Evolutionary conservation across 1,139 yeast species (phyloP), one percentile per base, ranked within the genome.

Genomic region (Kodamaea arcana): DNA sequence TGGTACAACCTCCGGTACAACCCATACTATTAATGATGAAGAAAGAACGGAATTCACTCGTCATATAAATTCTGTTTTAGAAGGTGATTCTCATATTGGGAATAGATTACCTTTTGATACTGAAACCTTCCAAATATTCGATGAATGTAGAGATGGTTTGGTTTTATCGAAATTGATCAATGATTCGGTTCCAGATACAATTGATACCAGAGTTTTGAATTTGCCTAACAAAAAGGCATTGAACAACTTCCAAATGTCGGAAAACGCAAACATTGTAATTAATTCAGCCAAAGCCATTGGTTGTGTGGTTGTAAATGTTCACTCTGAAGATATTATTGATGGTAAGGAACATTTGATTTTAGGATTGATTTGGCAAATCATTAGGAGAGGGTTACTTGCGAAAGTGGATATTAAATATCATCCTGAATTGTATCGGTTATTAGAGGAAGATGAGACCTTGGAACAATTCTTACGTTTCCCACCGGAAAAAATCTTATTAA

Each of bases 271-370:
- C 62, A 90, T 92, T 48, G 98, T 92, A 30, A 86, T 92, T 62
- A 92, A 92, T 59, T 92, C 98, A 3, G 98, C 98, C 27, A 92
- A 92, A 67, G 98, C 97, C 36, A 92, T 92, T 62, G 98, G 97
- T 15, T 92, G 97, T 71, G 86, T 92, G 36, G 98, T 92, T 33
- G 97, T 94, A 34, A 92, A 92, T 57, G 97, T 92, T 33, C 97
- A 92, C 52, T 85, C 97, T 4, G 97, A 92, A 58, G 97, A 92
- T 60, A 86, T 92, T 41, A 88, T 90, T 49, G 97, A 90, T 50
- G 98, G 99, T 50, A 86, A 84, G 51, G 99, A 92, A 63, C 97
- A 92, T 60, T 76, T 92, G 59, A 87, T 92, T 45, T 70, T 92
- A 48, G 99, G 99, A 41, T 75, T 94, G 42, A 90, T 92, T 51